Evolutionary conservation across 192 early-diverging fungal species (phyloP), one percentile per base, ranked within the genome.

Genomic region (Mortierella antarctica): DNA sequence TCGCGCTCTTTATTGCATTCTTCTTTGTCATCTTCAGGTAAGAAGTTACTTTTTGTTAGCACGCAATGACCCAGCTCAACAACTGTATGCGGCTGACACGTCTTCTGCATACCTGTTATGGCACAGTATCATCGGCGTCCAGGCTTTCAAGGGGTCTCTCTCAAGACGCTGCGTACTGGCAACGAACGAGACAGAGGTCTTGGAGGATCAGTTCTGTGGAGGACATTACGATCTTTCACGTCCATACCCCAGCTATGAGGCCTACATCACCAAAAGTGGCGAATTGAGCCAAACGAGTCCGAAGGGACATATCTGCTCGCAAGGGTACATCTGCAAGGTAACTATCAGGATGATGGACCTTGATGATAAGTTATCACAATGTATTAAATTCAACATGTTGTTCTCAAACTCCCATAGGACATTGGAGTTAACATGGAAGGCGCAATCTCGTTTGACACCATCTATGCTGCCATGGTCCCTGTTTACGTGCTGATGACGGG

Each of bases 21-120:
- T 91, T 91, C 47, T 89, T 88, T 56, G 65, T 89, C 17, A 73
- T 91, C 23, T 89, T 91, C 70, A 85, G 82, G 85, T 86, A 83
- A 62, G 23, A 5, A 7, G 13, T 52, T 2, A 13, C 6, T 7
- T 2, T 17, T 52, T 11, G 13, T 51, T 20, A 64, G 11, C 39
- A 31, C 42, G 44, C 52, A 42, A 56, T 20, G 21, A 56, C 50
- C 17, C 13, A n/a, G 13, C 1, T 51, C 17, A n/a, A 51, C 17
- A n/a, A 51, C 1, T 51, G 11, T 51, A n/a, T 15, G 11, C 50
- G 13, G 50, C 17, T n/a, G 50, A n/a, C 4, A 15, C 2, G 17
- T n/a, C 20, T 63, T 56, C 18, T 65, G 40, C 53, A 21, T 52
- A 15, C n/a, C 61, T 62, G 57, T 11, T 65, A 23, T 6, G 53